Base-by-base conservation (phyloP, 108 stramenopile species). In the Cyclotella atomus region DNA sequence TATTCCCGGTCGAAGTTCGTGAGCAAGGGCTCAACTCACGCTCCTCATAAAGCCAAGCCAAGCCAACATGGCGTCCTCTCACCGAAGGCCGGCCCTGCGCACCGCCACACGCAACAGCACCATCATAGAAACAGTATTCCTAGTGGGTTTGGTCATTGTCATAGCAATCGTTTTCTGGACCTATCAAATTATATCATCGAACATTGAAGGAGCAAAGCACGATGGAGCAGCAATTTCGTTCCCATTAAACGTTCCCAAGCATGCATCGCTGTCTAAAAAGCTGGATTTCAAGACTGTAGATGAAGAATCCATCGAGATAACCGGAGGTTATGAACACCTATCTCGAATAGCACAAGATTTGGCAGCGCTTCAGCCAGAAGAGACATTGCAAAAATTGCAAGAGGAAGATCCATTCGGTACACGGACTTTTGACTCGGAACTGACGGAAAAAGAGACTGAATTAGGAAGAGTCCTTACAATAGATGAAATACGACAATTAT, bases 331-430 rank as follows among this genome's bases (percentile, higher is more conserved):
- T 50, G 2, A 20, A 14, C 54, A 69, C 53, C 67, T 57, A 19
- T 36, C 20, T 0, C 35, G 66, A 15, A 52, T 87, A 38, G 91
- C 85, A 10, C 70, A 85, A 24, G 67, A 88, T 17, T 55, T 93
- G 20, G 88, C 88, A 3, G 66, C 79, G 6, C 62, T 88, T 45
- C 34, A 68, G 10, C 81, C 92, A 0, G 70, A 60, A 17, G 80
- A 89, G 14, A 71, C 81, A 17, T 46, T 93, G 16, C 38, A 61
- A 35, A 65, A 33, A 23, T 66, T 93, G 8, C 69, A 88, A 38
- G 27, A 38, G 1, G 59, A 87, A 16, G 92, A 93, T 80, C 92
- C 92, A 14, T 93, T 93, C 75, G 85, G 83, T 2, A 86, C 86
- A 2, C 87, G 88, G 8, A 41, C 61, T 12, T 90, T 93, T 67